A percentile compares a stretch with the other conserved stretches of the same genome.
These are phyloP conservation scores for Cyclocybe cylindracea DNA, from an alignment of 768 basidiomycete genomes.

Conservation along the genomic window DNA sequence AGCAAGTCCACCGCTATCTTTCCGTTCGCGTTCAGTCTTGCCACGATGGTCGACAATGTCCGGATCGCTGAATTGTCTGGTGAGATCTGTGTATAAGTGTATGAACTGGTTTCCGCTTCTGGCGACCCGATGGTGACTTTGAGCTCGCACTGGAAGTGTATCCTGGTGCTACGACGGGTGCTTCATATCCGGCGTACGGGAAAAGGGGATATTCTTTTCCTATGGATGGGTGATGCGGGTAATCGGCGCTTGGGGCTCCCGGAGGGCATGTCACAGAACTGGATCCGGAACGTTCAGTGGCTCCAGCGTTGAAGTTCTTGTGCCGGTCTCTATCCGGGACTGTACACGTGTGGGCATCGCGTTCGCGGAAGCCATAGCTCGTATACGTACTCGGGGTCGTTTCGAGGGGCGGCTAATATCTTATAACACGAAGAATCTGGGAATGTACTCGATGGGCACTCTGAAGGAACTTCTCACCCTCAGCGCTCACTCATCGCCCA, in stretches of 20 bases:
- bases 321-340: conserved; percentile 45
- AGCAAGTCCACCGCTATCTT: conserved; percentile 29
- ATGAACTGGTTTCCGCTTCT: conserved; percentile 21
- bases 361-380: conserved; percentile 55
- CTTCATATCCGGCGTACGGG: conserved; percentile 21
- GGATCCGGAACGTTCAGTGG: conserved; percentile 20
- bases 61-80: conserved; percentile 43
- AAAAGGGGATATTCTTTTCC: conserved; percentile 23
- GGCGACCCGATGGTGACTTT: conserved; percentile 30
- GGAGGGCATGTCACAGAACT: conserved; percentile 32
- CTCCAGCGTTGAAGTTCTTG: conserved; percentile 52
- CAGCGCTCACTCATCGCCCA: no score
- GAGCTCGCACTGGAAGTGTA: conserved; percentile 17
- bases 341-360: conserved; percentile 40
- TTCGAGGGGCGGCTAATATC: conserved; percentile 17
- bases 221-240: conserved; percentile 23
- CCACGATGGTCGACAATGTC: conserved; percentile 35
- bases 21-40: conserved; percentile 33
- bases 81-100: conserved; percentile 33
- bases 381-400: conserved; percentile 44
- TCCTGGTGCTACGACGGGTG: conserved; percentile 13
- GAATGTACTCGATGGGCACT: no score
- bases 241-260: conserved; percentile 20
- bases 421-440: no score
- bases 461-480: no score